Base-by-base conservation (phyloP, 2,329 filamentous ascomycete genomes). In the Blastomyces emzantsi region DNA sequence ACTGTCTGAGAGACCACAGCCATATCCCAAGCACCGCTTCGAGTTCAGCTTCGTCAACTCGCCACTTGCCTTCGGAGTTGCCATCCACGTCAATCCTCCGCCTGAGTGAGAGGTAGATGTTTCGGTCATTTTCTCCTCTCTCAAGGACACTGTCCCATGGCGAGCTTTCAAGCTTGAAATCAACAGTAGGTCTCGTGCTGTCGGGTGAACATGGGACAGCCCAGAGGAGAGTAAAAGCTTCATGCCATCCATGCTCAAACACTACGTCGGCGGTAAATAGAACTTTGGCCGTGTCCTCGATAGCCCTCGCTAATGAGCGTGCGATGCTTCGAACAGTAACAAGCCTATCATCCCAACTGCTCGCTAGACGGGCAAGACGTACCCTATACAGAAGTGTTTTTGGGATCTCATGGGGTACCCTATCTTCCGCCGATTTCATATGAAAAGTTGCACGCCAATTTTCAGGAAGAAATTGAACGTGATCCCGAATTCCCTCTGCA, bases 21-120 rank as follows among this genome's bases (percentile, higher is more conserved):
- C 71, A 75, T 15, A 75, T 62, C 1, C 74, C 73, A 11, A 75
- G 45, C 0, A 75, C 64, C 0, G 74, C 73, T 63, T 76, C 74
- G 0, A 76, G 61, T 15, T 74, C 67, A 19, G 66, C 61, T 11
- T 43, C 54, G 22, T 74, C 61, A 0, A 72, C 41, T 13, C 55
- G 66, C 74, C 73, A 75, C 45, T 3, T 30, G 17, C 63, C 63
- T 3, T 25, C 33, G 33, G 61, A n/a, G 30, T 33, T 47, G 25
- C 60, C 61, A 33, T 63, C 11, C n/a, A 13, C n/a, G 33, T 62
- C 60, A 36, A 62, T 41, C 30, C 33, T 57, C 15, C 63, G 60
- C 8, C 1, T 62, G 7, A 64, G 45, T 17, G 60, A 62, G n/a
- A 64, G 60, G 43, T 62, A 64, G 41, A 64, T 41, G 17, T 41